phyloP scores from a whole-genome alignment of 805 yeast species.

The Sugiyamaella qingdaonensis region DNA sequence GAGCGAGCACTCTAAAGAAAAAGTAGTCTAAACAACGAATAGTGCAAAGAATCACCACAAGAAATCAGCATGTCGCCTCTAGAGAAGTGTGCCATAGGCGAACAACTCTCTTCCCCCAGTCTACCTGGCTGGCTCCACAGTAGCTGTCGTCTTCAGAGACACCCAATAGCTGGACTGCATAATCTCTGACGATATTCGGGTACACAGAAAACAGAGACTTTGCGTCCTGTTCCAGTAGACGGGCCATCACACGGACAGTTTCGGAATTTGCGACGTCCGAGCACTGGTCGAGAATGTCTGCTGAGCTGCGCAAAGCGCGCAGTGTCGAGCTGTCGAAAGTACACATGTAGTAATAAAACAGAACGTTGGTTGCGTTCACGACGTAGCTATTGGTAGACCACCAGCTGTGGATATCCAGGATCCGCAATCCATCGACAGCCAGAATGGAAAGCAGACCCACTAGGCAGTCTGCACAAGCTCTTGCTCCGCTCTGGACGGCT shows the following conservation, averaged over 20 bases:
- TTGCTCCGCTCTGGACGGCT: slow-evolving; percentile 4
- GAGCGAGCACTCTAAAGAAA: too few species aligned
- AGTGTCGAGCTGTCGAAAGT: neutral
- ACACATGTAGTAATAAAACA: slow-evolving; percentile 5
- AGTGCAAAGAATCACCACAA: too few species aligned
- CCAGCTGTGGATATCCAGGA: slow-evolving; percentile 3
- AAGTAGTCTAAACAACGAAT: too few species aligned
- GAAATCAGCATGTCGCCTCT: neutral
- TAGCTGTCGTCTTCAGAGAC: neutral
- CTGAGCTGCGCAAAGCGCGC: neutral
- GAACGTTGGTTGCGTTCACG: neutral
- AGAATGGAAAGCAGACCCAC: neutral
- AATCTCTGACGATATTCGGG: neutral
- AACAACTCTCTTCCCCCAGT: neutral
- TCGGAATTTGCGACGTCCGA: slow-evolving; percentile 1
- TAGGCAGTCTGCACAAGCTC: neutral
- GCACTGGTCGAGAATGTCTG: neutral
- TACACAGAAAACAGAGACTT: neutral
- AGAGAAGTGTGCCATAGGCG: slow-evolving; percentile 5
- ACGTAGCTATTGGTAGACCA: slow-evolving; percentile 6
- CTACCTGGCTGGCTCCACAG: neutral
- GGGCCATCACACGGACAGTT: neutral
- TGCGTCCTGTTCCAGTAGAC: neutral
- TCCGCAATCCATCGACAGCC: neutral
- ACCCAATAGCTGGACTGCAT: neutral